phyloP scores from a whole-genome alignment of 1,284 basidiomycete genomes.

The Agaricales sp. region DNA sequence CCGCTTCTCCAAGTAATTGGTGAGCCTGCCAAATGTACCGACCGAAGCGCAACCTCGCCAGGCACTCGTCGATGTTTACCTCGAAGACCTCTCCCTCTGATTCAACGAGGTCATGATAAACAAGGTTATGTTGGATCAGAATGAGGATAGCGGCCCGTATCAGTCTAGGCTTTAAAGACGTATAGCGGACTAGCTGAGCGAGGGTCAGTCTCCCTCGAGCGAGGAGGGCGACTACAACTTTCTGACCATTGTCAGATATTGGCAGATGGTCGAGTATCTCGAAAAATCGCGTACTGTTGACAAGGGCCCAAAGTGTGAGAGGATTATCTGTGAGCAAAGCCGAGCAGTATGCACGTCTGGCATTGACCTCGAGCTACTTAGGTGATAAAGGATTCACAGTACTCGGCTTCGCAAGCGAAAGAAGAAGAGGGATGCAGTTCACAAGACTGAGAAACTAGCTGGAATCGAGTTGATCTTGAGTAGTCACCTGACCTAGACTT shows the following conservation, averaged over 20 bases:
- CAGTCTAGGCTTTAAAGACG: constrained; percentile 54
- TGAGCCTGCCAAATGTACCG: constrained; percentile 69
- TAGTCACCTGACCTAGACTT: too few relatives aligned
- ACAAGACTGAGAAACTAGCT: too few relatives aligned
- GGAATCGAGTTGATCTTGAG: too few relatives aligned
- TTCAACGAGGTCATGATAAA: constrained; percentile 72
- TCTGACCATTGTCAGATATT: constrained; percentile 31
- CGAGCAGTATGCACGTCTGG: constrained; percentile 60
- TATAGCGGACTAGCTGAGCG: constrained; percentile 57
- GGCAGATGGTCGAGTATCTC: neutral
- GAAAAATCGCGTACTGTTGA: constrained; percentile 47
- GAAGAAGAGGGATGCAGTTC: too few relatives aligned
- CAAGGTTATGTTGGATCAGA: constrained; percentile 87
- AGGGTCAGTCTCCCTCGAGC: constrained; percentile 77
- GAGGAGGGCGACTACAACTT: constrained; percentile 75
- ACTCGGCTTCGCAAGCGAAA: too few relatives aligned
- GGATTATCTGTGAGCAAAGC: constrained; percentile 68
- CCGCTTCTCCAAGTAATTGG: constrained; percentile 57
- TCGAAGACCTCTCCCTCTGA: constrained; percentile 75
- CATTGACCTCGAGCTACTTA: too few relatives aligned
- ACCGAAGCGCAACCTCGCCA: constrained; percentile 71
- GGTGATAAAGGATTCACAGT: too few relatives aligned
- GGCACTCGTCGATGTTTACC: constrained; percentile 71
- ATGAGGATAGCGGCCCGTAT: constrained; percentile 71
- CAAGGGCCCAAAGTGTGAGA: constrained; percentile 71